Evolutionary conservation across 2,329 filamentous ascomycete species (phyloP).

Genomic region (Exophiala sp.): DNA sequence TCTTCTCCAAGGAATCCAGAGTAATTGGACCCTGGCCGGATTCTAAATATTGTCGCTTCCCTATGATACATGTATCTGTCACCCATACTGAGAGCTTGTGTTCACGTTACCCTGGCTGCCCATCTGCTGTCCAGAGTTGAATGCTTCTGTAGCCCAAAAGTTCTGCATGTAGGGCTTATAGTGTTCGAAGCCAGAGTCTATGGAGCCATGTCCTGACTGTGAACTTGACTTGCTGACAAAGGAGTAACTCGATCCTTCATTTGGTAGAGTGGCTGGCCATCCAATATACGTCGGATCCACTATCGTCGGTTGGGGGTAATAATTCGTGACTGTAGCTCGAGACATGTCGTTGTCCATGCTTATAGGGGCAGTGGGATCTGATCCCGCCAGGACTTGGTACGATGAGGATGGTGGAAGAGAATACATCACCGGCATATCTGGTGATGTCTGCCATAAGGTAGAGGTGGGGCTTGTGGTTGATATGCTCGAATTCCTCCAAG

Average conservation of each 20-base stretch:
- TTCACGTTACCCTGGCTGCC: neutral
- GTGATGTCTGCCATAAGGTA: neutral
- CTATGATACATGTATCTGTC: neutral
- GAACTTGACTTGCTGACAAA: neutral
- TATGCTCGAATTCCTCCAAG: neutral
- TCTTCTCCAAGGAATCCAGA: too few species aligned
- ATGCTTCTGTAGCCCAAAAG: neutral
- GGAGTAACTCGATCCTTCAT: neutral
- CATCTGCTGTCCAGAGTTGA: neutral
- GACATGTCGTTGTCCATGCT: neutral
- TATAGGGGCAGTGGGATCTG: neutral
- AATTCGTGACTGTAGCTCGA: neutral
- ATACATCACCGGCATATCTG: neutral
- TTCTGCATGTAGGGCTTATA: neutral
- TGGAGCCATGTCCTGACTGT: neutral
- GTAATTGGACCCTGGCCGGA: too few species aligned
- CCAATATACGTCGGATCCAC: neutral
- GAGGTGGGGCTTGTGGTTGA: neutral
- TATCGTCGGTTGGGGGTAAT: neutral
- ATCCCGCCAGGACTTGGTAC: neutral
- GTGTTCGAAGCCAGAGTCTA: neutral
- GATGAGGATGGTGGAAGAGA: neutral
- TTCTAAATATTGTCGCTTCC: too few species aligned
- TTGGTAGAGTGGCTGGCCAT: neutral
- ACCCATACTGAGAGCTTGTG: neutral